Base-by-base conservation (phyloP, 2,329 filamentous ascomycete genomes). In the Knoxdaviesia capensis region DNA sequence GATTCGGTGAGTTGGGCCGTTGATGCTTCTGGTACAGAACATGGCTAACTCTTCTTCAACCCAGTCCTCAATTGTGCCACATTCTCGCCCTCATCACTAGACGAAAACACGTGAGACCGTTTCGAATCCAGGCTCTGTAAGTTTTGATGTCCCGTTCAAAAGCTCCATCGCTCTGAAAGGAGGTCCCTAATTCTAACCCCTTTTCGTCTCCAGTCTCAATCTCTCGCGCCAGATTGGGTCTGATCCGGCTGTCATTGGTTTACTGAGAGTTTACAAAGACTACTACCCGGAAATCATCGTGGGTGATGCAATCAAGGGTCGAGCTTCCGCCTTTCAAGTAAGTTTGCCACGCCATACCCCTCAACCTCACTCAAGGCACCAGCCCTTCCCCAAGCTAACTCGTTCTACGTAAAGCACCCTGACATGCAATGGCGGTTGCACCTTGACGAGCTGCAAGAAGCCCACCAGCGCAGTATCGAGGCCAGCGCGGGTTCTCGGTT, bases 211-310 rank as follows among this genome's bases (percentile, higher is more conserved):
- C 37, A 78, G 73, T 40, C 61, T 79, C 47, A 63, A 63, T 34
- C 55, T 77, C 33, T 69, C 71, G 3, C 60, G 73, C 37, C 70
- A 74, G 51, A 70, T 66, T 5, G 78, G 77, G 11, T 80, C 81
- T 51, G 85, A 93, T 43, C 79, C 78, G 40, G 70, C 76, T 41
- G 62, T 93, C 34, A 67, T 80, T 34, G 81, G 81, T 3, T 64
- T 93, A 11, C 62, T 92, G 40, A 72, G 80, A 43, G 74, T 88
- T n/a, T 92, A 79, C 62, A 90, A 90, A 54, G 84, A 88, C 54
- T 92, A 88, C 57, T 92, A 88, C 52, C 84, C 85, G 0, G 84
- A 93, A 54, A 83, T 92, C 43, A 83, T 92, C 45, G 70, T 88
- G 9, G 81, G 79, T 28, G 78, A 80, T 48, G 64, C 71, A 4